Base-by-base conservation (phyloP, 768 basidiomycete genomes). In the Floccularia luteovirens region DNA sequence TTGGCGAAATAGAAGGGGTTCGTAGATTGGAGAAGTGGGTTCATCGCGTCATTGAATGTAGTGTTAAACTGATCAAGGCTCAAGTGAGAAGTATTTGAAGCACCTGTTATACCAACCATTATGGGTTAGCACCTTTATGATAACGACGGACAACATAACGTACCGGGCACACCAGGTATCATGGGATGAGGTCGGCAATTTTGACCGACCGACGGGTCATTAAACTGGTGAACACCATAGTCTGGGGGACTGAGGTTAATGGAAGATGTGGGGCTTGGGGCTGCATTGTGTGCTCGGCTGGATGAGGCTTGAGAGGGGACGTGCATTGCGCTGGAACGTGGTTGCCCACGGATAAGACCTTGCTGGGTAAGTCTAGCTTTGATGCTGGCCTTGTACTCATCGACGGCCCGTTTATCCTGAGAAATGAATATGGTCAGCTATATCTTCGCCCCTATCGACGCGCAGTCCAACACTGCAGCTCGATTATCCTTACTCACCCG, bases 281-380 rank as follows among this genome's bases (percentile, higher is more conserved):
- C n/a, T n/a, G n/a, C n/a, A n/a, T n/a, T n/a, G n/a, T n/a, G n/a
- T n/a, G n/a, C n/a, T n/a, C n/a, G n/a, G n/a, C n/a, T n/a, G 7
- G 47, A 32, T 58, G 56, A 25, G 54, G 46, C 43, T 51, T 57
- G 48, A 0, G 52, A 44, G 32, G 66, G 58, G 35, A 59, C 54
- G 46, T 67, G 63, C 39, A 70, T 50, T 43, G 72, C 64, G 42
- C 75, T 70, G 34, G 80, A 63, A 16, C 84, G 78, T 11, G 85
- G 87, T 53, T 88, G 85, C 30, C 87, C 87, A 24, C 87, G 81
- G 49, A 90, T 88, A 54, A 87, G 75, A 45, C 85, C 85, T 31
- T 79, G 78, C 46, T 77, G 69, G 30, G 82, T 80, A 41, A 90
- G 70, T 54, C 88, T 82, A 23, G 81, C 75, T 60, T 89, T 90